These are phyloP conservation scores for Juglanconis juglandina DNA, from an alignment of 2,329 filamentous ascomycete species.

Conservation along the genomic window DNA sequence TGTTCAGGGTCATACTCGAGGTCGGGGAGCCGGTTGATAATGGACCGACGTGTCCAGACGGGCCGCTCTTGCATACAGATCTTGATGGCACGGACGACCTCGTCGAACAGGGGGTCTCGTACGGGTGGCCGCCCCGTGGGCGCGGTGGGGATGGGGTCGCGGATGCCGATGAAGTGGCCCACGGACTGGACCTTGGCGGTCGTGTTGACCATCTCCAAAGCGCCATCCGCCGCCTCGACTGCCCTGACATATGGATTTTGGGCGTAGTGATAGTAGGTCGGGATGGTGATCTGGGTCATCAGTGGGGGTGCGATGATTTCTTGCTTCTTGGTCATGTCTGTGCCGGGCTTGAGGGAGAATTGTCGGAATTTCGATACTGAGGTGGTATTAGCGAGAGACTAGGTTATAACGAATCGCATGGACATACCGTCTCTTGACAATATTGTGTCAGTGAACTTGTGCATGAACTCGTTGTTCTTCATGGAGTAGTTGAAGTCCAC, in stretches of 20 bases:
- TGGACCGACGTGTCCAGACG: slow-evolving; percentile 79
- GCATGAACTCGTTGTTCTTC: slow-evolving; percentile 64
- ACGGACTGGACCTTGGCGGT: slow-evolving; percentile 55
- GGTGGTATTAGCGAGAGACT: background rate
- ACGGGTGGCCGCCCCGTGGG: slow-evolving; percentile 59
- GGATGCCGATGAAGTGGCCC: slow-evolving; percentile 56
- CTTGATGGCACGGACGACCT: slow-evolving; percentile 62
- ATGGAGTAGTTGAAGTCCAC: slow-evolving; percentile 85
- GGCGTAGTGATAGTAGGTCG: slow-evolving; percentile 77
- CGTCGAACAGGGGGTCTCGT: slow-evolving; percentile 58
- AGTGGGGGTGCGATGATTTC: slow-evolving; percentile 77
- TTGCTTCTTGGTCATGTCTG: slow-evolving; percentile 55
- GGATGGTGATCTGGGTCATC: slow-evolving; percentile 71
- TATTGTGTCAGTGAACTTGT: slow-evolving; percentile 67
- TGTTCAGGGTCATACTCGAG: slow-evolving; percentile 25
- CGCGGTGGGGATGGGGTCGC: slow-evolving; percentile 58
- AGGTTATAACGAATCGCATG: background rate
- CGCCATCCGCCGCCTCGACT: slow-evolving; percentile 53
- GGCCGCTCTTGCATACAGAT: slow-evolving; percentile 69
- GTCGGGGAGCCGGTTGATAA: slow-evolving; percentile 65
- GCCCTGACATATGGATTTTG: slow-evolving; percentile 77
- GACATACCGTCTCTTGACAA: slow-evolving; percentile 65
- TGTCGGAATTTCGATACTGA: slow-evolving; percentile 51
- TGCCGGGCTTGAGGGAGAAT: slow-evolving; percentile 65
- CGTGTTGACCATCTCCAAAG: slow-evolving; percentile 52